Percentiles rank a stretch among this genome's conserved stretches.
phyloP scores from a whole-genome alignment of 257 asterid species.

The Solanum arcanum region DNA sequence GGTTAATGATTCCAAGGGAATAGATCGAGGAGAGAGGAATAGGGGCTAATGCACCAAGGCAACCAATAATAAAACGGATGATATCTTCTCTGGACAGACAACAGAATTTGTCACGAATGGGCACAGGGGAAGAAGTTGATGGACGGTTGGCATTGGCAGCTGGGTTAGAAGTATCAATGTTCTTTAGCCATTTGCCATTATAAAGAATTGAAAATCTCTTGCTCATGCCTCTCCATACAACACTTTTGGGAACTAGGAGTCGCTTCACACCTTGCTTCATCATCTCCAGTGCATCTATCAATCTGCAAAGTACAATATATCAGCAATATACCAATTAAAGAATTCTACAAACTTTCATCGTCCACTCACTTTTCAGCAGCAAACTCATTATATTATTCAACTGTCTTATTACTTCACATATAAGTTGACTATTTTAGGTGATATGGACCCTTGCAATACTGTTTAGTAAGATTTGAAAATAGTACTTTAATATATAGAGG shows the following conservation, averaged over 20 bases:
- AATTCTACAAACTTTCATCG: not conserved
- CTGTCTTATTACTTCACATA: not conserved
- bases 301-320: constrained; percentile 29
- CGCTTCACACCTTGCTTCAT: constrained; percentile 95
- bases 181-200: constrained; percentile 88
- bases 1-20: constrained; percentile 58
- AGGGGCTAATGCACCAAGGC: constrained; percentile 98
- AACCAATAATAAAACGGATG: constrained; percentile 85
- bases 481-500: not conserved
- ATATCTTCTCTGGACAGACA: constrained; percentile 91
- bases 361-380: not conserved
- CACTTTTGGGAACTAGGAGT: constrained; percentile 87
- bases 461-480: not conserved
- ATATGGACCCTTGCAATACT: not conserved
- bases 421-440: not conserved
- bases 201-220: constrained; percentile 82
- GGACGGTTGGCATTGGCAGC: constrained; percentile 26
- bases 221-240: constrained; percentile 86
- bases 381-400: not conserved
- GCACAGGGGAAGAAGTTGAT: constrained; percentile 44
- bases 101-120: constrained; percentile 56
- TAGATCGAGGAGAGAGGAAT: constrained; percentile 80
- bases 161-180: constrained; percentile 26
- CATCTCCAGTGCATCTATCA: constrained; percentile 97
- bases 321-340: not conserved